These are phyloP conservation scores for Warburgia ugandensis DNA, from an alignment of 164 flowering plant species.

Conservation along the genomic window DNA sequence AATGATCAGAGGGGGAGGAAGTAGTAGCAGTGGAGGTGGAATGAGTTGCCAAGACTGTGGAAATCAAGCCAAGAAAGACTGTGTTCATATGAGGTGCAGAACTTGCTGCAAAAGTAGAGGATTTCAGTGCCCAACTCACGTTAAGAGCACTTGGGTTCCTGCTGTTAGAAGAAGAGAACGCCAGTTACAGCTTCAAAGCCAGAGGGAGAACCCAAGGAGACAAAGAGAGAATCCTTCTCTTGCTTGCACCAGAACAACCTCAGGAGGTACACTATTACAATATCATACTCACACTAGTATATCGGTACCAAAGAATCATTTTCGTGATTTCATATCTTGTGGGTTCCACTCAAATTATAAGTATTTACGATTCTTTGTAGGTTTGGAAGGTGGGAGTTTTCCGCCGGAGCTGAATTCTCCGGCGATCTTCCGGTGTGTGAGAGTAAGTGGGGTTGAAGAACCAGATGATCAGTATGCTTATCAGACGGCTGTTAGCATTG, in stretches of 20 bases:
- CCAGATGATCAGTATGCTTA: conserved; percentile 65
- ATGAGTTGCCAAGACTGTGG: conserved; percentile 77
- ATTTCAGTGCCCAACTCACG: conserved; percentile 63
- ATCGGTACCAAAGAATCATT: neutral
- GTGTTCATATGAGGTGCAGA: conserved; percentile 61
- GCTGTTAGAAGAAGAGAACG: conserved; percentile 67
- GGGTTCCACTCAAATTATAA: too few relatives aligned
- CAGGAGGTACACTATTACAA: conserved; percentile 58
- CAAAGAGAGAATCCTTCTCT: conserved; percentile 44
- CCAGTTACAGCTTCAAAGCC: conserved; percentile 39
- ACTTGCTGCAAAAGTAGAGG: conserved; percentile 87
- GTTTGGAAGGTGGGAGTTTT: conserved; percentile 60
- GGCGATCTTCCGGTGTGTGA: conserved; percentile 72
- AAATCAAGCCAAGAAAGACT: conserved; percentile 86
- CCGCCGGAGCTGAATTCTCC: conserved; percentile 59
- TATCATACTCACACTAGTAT: conserved; percentile 7
- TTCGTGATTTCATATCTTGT: too few relatives aligned
- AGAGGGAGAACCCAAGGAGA: conserved; percentile 34
- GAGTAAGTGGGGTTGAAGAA: conserved; percentile 54
- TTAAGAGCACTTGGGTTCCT: conserved; percentile 87
- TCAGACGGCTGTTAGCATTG: conserved; percentile 83
- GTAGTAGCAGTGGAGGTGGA: conserved; percentile 14
- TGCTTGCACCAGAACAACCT: conserved; percentile 29
- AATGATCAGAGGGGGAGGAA: conserved; percentile 31
- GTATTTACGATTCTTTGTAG: conserved; percentile 23